Evolutionary conservation across 495 filamentous ascomycete species (phyloP).

Genomic region (Amniculicola lignicola): DNA sequence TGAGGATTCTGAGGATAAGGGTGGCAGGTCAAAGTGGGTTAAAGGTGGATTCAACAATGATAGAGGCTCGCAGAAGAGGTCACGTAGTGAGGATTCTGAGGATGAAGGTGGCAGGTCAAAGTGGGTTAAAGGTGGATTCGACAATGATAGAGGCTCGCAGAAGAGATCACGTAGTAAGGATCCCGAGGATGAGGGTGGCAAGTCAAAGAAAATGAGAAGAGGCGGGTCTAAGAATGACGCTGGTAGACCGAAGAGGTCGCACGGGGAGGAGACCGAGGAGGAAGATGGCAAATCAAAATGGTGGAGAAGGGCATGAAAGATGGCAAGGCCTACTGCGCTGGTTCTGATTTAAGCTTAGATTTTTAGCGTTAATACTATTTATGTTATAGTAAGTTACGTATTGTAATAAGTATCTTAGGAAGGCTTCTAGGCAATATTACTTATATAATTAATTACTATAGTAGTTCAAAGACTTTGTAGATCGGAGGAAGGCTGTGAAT

Average conservation of each 20-base stretch:
- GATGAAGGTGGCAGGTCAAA: not conserved
- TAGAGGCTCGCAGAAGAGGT: not conserved
- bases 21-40: not conserved
- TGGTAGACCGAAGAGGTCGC: no score
- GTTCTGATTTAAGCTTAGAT: not conserved
- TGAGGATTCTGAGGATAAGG: conserved; percentile 7
- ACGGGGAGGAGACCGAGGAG: no score
- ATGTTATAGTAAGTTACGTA: conserved; percentile 9
- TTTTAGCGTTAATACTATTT: not conserved
- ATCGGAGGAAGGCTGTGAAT: not conserved
- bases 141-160: not conserved
- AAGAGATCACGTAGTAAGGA: not conserved
- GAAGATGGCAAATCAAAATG: conserved; percentile 1
- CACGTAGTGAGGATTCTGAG: not conserved
- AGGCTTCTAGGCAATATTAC: not conserved
- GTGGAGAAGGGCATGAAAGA: not conserved
- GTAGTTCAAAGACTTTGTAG: conserved; percentile 14
- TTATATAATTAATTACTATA: no score
- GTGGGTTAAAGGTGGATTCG: not conserved
- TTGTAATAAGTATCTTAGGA: conserved; percentile 8
- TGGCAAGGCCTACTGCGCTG: not conserved
- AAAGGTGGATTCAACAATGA: not conserved
- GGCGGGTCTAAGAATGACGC: no score
- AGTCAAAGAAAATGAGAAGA: no score
- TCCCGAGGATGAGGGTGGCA: not conserved